These are phyloP conservation scores for Colletotrichum sublineola DNA, from an alignment of 2,329 filamentous ascomycete genomes.

Conservation along the genomic window DNA sequence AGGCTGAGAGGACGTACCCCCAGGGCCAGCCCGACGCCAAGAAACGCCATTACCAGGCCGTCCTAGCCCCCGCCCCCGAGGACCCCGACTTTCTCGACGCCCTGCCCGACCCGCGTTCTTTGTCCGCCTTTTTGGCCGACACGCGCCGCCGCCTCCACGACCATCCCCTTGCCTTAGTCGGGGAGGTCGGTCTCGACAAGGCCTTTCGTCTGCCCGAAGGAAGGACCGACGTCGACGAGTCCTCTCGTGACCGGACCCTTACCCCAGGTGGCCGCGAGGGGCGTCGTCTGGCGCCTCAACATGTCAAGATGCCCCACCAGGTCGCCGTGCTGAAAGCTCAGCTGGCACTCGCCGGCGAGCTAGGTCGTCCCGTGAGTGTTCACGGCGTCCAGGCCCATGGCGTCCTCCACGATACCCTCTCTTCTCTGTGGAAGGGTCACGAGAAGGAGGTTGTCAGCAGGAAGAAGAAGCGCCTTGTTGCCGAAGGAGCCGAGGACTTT, in stretches of 20 bases:
- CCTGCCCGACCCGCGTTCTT: constrained; percentile 71
- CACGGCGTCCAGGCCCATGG: constrained; percentile 85
- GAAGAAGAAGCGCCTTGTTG: constrained; percentile 66
- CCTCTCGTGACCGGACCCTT: constrained; percentile 58
- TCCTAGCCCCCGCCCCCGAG: constrained; percentile 66
- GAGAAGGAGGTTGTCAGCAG: constrained; percentile 73
- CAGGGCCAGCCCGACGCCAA: constrained; percentile 54
- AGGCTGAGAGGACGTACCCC: constrained; percentile 54
- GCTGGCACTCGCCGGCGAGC: constrained; percentile 77
- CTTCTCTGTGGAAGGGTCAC: constrained; percentile 77
- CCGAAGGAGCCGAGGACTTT: constrained; percentile 62
- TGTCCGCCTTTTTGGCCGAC: constrained; percentile 70
- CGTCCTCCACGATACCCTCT: constrained; percentile 73
- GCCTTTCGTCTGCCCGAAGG: constrained; percentile 78
- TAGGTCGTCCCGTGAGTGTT: constrained; percentile 74
- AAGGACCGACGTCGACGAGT: constrained; percentile 57
- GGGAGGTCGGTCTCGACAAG: constrained; percentile 84
- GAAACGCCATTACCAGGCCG: constrained; percentile 73
- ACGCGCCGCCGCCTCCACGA: constrained; percentile 67
- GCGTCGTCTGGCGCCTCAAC: constrained; percentile 74
- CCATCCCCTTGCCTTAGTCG: constrained; percentile 76
- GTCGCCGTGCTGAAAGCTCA: constrained; percentile 74
- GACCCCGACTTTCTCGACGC: constrained; percentile 59
- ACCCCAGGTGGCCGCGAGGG: constrained; percentile 81
- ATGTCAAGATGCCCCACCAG: constrained; percentile 79